A percentile compares a stretch with the other conserved stretches of the same genome.
phyloP scores from a whole-genome alignment of 495 filamentous ascomycete species.

The Penicillium bovifimosum region DNA sequence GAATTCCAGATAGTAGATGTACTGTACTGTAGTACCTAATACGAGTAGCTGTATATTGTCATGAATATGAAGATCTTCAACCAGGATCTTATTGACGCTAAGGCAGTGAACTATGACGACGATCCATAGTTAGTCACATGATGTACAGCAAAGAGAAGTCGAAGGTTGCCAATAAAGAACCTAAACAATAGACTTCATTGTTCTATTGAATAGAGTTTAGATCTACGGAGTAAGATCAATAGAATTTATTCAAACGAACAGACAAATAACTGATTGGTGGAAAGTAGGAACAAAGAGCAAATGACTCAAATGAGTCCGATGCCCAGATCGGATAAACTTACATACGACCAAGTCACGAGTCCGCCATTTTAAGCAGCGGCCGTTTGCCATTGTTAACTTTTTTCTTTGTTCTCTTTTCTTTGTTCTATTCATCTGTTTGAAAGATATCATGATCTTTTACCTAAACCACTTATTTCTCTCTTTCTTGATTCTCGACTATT shows the following conservation, averaged over 20 bases:
- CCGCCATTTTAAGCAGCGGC: not conserved
- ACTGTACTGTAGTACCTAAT: too few relatives aligned
- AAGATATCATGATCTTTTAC: conserved; percentile 3
- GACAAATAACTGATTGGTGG: not conserved
- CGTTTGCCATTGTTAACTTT: not conserved
- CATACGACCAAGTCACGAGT: conserved; percentile 2
- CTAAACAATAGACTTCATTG: too few relatives aligned
- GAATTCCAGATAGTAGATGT: too few relatives aligned
- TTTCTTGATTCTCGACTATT: conserved; percentile 15
- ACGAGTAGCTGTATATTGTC: too few relatives aligned
- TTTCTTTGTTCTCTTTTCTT: not conserved
- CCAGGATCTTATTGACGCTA: too few relatives aligned
- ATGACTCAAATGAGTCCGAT: not conserved
- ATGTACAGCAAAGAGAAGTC: too few relatives aligned
- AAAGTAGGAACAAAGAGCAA: not conserved
- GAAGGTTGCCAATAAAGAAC: not conserved
- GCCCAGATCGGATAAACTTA: not conserved
- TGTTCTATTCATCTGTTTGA: not conserved
- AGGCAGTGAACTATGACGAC: not conserved
- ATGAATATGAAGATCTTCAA: too few relatives aligned
- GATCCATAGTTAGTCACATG: not conserved
- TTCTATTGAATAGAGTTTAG: too few relatives aligned
- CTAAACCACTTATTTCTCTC: conserved; percentile 2
- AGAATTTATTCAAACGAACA: too few relatives aligned
- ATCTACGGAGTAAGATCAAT: not conserved